Conservation (phyloP, 2,329 filamentous ascomycete genomes). For the Clarireedia hainanense region DNA sequence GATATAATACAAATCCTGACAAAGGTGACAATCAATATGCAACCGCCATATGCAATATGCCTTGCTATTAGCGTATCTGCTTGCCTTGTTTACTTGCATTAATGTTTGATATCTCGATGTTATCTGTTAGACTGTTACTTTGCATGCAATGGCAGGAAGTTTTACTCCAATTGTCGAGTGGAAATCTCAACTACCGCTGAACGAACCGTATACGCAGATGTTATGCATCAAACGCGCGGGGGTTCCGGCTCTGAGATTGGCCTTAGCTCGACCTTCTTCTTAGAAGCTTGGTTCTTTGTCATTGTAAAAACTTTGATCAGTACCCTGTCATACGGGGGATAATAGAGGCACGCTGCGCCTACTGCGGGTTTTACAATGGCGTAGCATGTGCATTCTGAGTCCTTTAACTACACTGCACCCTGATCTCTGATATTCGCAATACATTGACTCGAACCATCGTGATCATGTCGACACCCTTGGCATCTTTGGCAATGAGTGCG, state of each 20-base stretch:
- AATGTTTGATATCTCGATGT: too few relatives aligned
- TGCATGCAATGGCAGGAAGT: not conserved
- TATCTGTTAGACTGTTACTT: too few relatives aligned
- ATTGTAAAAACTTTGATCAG: not conserved
- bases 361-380: not conserved
- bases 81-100: not conserved
- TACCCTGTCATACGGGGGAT: not conserved
- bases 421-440: conserved; percentile 1
- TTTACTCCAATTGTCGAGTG: not conserved
- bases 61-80: not conserved
- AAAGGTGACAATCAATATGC: too few relatives aligned
- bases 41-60: not conserved
- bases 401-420: not conserved
- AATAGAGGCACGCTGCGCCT: not conserved
- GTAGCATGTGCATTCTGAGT: not conserved
- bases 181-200: not conserved
- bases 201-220: not conserved
- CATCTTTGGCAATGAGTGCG: conserved; percentile 26
- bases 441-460: not conserved
- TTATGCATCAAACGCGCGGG: not conserved
- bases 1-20: too few relatives aligned
- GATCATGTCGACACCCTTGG: conserved; percentile 8
- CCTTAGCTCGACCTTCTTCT: not conserved
- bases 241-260: not conserved
- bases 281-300: not conserved